Base-by-base conservation (phyloP, 164 flowering plant genomes). In the Aristolochia fimbriata region DNA sequence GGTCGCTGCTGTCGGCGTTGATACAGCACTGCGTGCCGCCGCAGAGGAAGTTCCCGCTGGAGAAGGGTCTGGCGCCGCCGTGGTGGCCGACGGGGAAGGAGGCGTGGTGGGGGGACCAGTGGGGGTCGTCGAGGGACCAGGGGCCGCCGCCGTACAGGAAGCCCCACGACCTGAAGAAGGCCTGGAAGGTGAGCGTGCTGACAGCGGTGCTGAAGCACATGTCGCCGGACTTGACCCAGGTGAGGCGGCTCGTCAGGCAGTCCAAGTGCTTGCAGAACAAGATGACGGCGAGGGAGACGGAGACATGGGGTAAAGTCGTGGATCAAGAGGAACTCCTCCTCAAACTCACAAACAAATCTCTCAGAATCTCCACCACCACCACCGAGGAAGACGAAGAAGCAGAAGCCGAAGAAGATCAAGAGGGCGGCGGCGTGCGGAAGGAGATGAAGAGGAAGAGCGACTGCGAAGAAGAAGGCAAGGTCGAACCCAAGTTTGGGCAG, bases 131-230 rank as follows among this genome's bases (percentile, higher is more conserved):
- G 69, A 76, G 47, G 71, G 69, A 19, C 19, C 66, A 15, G 25
- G 71, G 61, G 43, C 75, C 37, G 33, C 91, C 0, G 80, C 75
- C 91, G 0, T 85, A 85, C 68, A 82, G 78, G 78, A 82, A 84
- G 69, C 91, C 87, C 46, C 91, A 84, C 69, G 91, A 84, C 69
- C 68, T 84, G 66, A 84, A 82, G 68, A 82, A 81, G 62, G 80
- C 81, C 1, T 83, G 88, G 88, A 83, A 81, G 67, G 83, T 84
- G n/a, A 64, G 83, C 50, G 87, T 84, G 20, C 66, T 84, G 1
- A 78, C 87, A 0, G 83, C 87, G 4, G 89, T 84, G 51, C 82
- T 82, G 52, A 82, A 82, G 68, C 89, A 84, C 70, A 80, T 84
- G 84, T 78, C 83, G 1, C 86, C 86, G n/a, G 81, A 81, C 51